phyloP scores from a whole-genome alignment of 805 yeast genomes.

The Metschnikowia anglica region DNA sequence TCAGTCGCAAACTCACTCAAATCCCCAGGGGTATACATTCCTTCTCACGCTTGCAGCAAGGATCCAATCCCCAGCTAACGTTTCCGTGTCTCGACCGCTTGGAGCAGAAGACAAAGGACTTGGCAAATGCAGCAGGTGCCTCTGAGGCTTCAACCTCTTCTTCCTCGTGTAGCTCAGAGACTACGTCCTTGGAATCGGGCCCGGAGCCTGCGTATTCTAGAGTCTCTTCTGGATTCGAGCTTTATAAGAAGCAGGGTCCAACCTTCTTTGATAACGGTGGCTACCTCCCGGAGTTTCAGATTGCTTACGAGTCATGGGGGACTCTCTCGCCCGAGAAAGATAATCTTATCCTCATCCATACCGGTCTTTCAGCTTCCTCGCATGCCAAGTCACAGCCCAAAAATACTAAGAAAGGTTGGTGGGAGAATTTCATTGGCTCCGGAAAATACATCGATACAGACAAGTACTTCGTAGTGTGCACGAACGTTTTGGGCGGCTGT shows the following conservation, averaged over 20 bases:
- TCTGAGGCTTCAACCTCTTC: not conserved
- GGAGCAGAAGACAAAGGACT: slow-evolving; percentile 51
- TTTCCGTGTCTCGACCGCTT: slow-evolving; percentile 85
- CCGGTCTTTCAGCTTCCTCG: slow-evolving; percentile 90
- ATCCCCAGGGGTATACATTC: slow-evolving; percentile 4
- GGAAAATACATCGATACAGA: slow-evolving; percentile 76
- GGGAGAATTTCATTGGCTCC: slow-evolving; percentile 93
- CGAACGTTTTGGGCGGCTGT: slow-evolving; percentile 92
- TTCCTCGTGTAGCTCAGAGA: slow-evolving; percentile 10
- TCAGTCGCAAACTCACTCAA: not conserved
- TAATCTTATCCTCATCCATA: slow-evolving; percentile 79
- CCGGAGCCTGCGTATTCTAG: slow-evolving; percentile 85
- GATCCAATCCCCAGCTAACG: slow-evolving; percentile 63
- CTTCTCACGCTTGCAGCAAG: slow-evolving; percentile 7
- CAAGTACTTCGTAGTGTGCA: slow-evolving; percentile 79
- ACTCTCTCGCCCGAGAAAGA: slow-evolving; percentile 55
- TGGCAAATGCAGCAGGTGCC: slow-evolving; percentile 26
- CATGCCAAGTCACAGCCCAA: slow-evolving; percentile 81
- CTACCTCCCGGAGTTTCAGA: slow-evolving; percentile 62
- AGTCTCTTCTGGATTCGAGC: slow-evolving; percentile 64
- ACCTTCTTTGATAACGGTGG: slow-evolving; percentile 82
- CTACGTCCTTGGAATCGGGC: slow-evolving; percentile 54
- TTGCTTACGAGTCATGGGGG: slow-evolving; percentile 97
- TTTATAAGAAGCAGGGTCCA: slow-evolving; percentile 55
- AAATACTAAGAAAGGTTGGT: slow-evolving; percentile 83